A percentile compares a stretch with the other conserved stretches of the same genome.
Evolutionary conservation across 306 rosid species (phyloP).

Genomic region (Leucaena leucocephala): DNA sequence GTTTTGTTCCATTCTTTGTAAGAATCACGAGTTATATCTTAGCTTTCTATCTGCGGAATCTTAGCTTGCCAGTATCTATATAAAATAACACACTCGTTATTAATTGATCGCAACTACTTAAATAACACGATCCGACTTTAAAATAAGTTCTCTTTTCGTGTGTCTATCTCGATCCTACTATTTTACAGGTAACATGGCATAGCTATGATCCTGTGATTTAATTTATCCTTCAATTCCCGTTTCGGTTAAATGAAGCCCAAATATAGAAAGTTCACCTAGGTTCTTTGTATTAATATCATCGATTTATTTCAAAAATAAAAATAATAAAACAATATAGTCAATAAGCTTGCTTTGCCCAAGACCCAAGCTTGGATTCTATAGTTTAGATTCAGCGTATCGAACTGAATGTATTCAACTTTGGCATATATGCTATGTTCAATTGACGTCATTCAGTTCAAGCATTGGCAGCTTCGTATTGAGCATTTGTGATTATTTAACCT

Average conservation of each 20-base stretch:
- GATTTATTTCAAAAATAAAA: background rate
- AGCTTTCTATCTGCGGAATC: background rate
- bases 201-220: no score
- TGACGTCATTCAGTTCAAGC: background rate
- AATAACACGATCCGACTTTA: background rate
- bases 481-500: no score
- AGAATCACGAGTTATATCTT: background rate
- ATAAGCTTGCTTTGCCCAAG: background rate
- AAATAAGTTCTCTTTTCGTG: background rate
- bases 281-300: no score
- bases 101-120: background rate
- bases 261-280: no score
- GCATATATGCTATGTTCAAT: background rate
- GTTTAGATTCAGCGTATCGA: background rate
- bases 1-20: background rate
- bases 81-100: background rate
- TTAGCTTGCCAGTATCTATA: background rate
- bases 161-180: no score
- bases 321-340: background rate
- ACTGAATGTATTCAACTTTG: background rate
- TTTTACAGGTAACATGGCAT: no score
- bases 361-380: background rate
- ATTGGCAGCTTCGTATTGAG: no score
- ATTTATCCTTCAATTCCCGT: no score
- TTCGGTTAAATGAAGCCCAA: no score